Base-by-base conservation (phyloP, 441 rosid species). In the Jatropha podagrica region DNA sequence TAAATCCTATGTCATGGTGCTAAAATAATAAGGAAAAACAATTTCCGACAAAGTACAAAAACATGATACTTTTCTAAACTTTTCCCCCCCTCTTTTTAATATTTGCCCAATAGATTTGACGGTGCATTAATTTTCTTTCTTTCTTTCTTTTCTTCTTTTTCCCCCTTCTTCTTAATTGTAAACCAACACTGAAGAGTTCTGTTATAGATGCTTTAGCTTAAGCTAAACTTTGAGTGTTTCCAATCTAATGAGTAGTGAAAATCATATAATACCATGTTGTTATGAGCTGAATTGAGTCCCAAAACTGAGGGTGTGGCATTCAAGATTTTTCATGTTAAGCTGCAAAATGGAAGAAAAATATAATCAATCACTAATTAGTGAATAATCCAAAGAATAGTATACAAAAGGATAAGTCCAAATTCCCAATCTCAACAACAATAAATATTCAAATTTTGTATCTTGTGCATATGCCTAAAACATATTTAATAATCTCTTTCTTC, bases 321-420 rank as follows among this genome's bases (percentile, higher is more conserved):
- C 93, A 18, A 93, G 95, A 81, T 90, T 90, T 82, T 80, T 90
- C 84, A 87, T n/a, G 85, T 91, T 92, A 63, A 93, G 84, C 99
- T 93, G 85, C 85, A 80, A 79, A 74, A 18, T 4, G 37, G 14
- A 58, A 46, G 27, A 38, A 63, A 60, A 67, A 27, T 0, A 68
- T 56, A 68, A 68, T 65, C 65, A n/a, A 49, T 54, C 13, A 67
- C 6, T 7, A 37, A 59, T 58, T 23, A 49, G n/a, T 7, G 46
- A 49, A 41, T 4, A 51, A 62, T 61, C 10, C 37, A 41, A 5
- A 40, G 26, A 8, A 18, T 5, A 32, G 26, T 18, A 4, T 9
- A 23, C 11, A 20, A 51, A 51, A 32, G n/a, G 14, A 4, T 4
- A 10, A n/a, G 40, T 41, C n/a, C 13, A 13, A 32, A 44, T 18